Base-by-base conservation (phyloP, 1,284 basidiomycete species). In the Hemileia vastatrix region DNA sequence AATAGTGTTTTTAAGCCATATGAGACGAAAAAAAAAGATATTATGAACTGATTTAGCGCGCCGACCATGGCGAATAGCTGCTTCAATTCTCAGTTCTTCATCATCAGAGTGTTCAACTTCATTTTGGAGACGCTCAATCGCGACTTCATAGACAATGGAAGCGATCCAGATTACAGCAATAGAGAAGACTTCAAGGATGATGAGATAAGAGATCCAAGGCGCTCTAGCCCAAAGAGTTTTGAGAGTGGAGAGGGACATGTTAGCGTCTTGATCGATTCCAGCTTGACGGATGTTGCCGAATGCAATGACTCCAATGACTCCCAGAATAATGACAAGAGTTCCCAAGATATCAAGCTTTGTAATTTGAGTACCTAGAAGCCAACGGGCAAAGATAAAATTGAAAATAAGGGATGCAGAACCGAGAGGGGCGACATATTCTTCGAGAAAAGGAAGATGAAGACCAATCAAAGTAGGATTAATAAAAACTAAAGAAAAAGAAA, bases 131-230 rank as follows among this genome's bases (percentile, higher is more conserved):
- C 60, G 59, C 24, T 65, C 59, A 80, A 31, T 24, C n/a, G 43
- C 40, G 3, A 65, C 27, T 36, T 66, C 65, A 18, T 69, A 66
- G 9, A 53, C 52, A 50, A 76, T 71, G 2, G 33, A 48, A 2
- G 63, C 51, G 13, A 71, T 11, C 65, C 68, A 71, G 53, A 70
- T 67, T 1, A 67, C 43, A 2, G 52, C 60, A 47, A 83, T 74
- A 55, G 90, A 83, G n/a, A 85, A 80, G 54, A 84, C 76, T 4
- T 85, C 75, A 82, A 92, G 86, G 76, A 83, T 75, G 75, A 88
- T 82, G 78, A 94, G 90, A 78, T 85, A 94, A n/a, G 80, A 80
- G 8, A 95, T 82, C 91, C 92, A 95, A 68, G 87, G 84, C 9
- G 81, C 78, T 53, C 91, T 83, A 1, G 83, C 80, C 91, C 91